phyloP scores from a whole-genome alignment of 2,329 filamentous ascomycete species.

The Aspergillus udagawae region DNA sequence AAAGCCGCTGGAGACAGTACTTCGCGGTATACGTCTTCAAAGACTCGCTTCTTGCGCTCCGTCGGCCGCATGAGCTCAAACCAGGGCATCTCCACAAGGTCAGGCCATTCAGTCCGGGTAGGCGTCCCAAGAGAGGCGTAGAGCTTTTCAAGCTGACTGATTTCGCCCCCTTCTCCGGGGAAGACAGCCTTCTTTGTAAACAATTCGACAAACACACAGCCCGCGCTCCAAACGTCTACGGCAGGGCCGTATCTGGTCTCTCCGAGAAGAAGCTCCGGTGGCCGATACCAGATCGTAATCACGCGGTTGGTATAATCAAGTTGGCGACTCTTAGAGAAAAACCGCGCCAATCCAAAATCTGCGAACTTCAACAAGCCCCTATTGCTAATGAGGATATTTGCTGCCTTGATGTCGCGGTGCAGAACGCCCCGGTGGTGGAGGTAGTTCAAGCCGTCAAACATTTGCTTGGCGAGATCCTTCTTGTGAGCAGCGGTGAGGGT shows the following conservation, averaged over 20 bases:
- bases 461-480: conserved; percentile 86
- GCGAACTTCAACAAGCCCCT: conserved; percentile 86
- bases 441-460: conserved; percentile 92
- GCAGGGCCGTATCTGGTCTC: conserved; percentile 87
- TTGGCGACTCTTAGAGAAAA: conserved; percentile 88
- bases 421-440: conserved; percentile 89
- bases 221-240: conserved; percentile 95
- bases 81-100: conserved; percentile 91
- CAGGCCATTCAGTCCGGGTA: conserved; percentile 79
- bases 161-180: conserved; percentile 90
- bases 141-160: conserved; percentile 95
- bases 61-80: conserved; percentile 84
- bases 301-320: conserved; percentile 97
- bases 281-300: conserved; percentile 97
- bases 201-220: conserved; percentile 94
- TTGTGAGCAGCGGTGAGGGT: conserved; percentile 79
- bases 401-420: conserved; percentile 96
- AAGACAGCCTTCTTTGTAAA: conserved; percentile 93
- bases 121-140: conserved; percentile 89
- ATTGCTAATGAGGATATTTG: conserved; percentile 92
- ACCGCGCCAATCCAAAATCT: conserved; percentile 92
- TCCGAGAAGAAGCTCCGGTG: conserved; percentile 82
- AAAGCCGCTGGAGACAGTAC: conserved; percentile 75
- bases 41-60: conserved; percentile 67
- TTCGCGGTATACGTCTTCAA: conserved; percentile 78